Percentiles rank a stretch among this genome's conserved stretches.
These are phyloP conservation scores for Cercospora beticola DNA, from an alignment of 2,329 filamentous ascomycete species.

Conservation along the genomic window DNA sequence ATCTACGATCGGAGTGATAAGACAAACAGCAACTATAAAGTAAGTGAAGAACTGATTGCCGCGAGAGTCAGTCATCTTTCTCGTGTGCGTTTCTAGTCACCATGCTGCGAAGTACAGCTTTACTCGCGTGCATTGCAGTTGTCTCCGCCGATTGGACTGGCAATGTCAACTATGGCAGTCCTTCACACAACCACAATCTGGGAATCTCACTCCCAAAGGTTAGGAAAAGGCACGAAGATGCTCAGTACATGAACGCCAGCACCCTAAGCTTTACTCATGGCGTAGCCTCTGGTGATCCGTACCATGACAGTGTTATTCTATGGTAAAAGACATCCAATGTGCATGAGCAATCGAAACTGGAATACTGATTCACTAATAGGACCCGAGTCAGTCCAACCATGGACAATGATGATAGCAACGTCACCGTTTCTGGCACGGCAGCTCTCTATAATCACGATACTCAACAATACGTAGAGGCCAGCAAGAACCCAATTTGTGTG, in stretches of 20 bases:
- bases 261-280: constrained; percentile 63
- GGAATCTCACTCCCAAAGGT: constrained; percentile 64
- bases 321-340: constrained; percentile 31
- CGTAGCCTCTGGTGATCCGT: constrained; percentile 44
- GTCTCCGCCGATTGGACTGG: constrained; percentile 24
- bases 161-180: constrained; percentile 67
- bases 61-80: not conserved
- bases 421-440: constrained; percentile 31
- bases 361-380: not conserved
- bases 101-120: constrained; percentile 1
- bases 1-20: not conserved
- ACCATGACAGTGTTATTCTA: constrained; percentile 43
- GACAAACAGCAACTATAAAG: constrained; percentile 8
- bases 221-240: constrained; percentile 52
- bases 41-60: not conserved
- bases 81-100: not conserved
- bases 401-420: constrained; percentile 32
- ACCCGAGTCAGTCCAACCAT: constrained; percentile 32
- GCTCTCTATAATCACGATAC: constrained; percentile 32
- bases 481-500: constrained; percentile 28
- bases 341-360: not conserved
- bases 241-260: constrained; percentile 44
- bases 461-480: constrained; percentile 29
- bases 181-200: constrained; percentile 62
- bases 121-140: constrained; percentile 11